phyloP scores from a whole-genome alignment of 2,329 filamentous ascomycete genomes.

The Helicocarpus griseus region DNA sequence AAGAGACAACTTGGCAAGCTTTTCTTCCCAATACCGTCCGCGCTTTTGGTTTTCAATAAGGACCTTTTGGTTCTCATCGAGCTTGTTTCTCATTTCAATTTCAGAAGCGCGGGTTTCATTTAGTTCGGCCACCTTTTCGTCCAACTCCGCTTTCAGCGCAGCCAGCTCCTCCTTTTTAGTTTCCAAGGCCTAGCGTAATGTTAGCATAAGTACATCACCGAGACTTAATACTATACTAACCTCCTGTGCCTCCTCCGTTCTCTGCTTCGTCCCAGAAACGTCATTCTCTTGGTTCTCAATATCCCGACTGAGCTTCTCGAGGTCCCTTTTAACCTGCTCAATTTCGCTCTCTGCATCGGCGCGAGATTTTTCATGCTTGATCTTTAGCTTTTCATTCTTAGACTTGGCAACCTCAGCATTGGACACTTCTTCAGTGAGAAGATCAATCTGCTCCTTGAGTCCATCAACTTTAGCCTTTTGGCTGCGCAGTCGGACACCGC shows the following conservation, averaged over 20 bases:
- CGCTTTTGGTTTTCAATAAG: slow-evolving; percentile 78
- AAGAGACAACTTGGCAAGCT: slow-evolving; percentile 70
- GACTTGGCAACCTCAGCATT: slow-evolving; percentile 77
- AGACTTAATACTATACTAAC: slow-evolving; percentile 22
- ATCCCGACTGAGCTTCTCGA: slow-evolving; percentile 69
- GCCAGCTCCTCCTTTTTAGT: slow-evolving; percentile 73
- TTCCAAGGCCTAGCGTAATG: slow-evolving; percentile 48
- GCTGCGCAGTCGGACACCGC: slow-evolving; percentile 80
- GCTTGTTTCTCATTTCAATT: slow-evolving; percentile 97
- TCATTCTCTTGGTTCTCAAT: slow-evolving; percentile 66
- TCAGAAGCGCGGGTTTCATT: slow-evolving; percentile 83
- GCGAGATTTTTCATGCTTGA: slow-evolving; percentile 76
- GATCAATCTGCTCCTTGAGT: slow-evolving; percentile 74
- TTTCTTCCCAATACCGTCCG: slow-evolving; percentile 78
- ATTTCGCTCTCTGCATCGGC: slow-evolving; percentile 72
- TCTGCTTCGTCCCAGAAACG: slow-evolving; percentile 60
- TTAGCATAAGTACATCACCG: not conserved
- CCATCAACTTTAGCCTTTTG: slow-evolving; percentile 88
- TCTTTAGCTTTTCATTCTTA: slow-evolving; percentile 87
- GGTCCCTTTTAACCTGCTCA: slow-evolving; percentile 58
- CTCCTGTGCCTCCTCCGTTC: slow-evolving; percentile 72
- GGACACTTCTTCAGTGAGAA: slow-evolving; percentile 71
- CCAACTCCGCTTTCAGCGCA: slow-evolving; percentile 71
- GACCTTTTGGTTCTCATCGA: slow-evolving; percentile 90
- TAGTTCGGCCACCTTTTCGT: slow-evolving; percentile 73